Evolutionary conservation across 306 rosid genomes (phyloP).

Genomic region (Erythrophleum fordii): DNA sequence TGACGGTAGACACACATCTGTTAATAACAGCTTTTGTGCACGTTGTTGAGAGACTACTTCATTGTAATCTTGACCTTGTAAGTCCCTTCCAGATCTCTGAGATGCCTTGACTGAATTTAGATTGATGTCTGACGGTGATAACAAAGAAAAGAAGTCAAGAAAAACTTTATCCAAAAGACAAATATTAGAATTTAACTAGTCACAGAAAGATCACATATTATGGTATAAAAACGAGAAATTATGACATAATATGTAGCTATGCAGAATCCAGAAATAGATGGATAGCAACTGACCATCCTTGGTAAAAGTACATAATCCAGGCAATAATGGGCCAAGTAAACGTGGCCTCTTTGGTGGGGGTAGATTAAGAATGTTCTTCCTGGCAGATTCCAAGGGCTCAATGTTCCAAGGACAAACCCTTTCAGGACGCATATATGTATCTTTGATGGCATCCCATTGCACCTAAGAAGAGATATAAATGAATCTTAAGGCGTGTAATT

Average conservation of each 20-base stretch:
- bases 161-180: background rate
- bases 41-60: slow-evolving; percentile 30
- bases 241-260: background rate
- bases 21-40: slow-evolving; percentile 33
- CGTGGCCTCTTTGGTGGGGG: slow-evolving; percentile 43
- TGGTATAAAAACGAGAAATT: slow-evolving; percentile 16
- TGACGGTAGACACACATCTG: slow-evolving; percentile 20
- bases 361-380: slow-evolving; percentile 21
- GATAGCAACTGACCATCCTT: slow-evolving; percentile 49
- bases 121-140: slow-evolving; percentile 31
- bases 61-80: slow-evolving; percentile 67
- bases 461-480: slow-evolving; percentile 50
- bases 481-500: slow-evolving; percentile 13
- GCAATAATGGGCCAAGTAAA: slow-evolving; percentile 29
- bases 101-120: slow-evolving; percentile 37
- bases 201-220: slow-evolving; percentile 2
- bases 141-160: background rate
- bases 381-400: slow-evolving; percentile 40
- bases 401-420: slow-evolving; percentile 81
- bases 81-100: slow-evolving; percentile 47
- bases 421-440: slow-evolving; percentile 42
- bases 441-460: slow-evolving; percentile 57
- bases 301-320: slow-evolving; percentile 37
- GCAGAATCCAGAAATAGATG: slow-evolving; percentile 23
- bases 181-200: slow-evolving; percentile 15